Evolutionary conservation across 1,139 yeast genomes (phyloP), one percentile per base, ranked within the genome.

Genomic region (Zygosaccharomyces pseudobailii): DNA sequence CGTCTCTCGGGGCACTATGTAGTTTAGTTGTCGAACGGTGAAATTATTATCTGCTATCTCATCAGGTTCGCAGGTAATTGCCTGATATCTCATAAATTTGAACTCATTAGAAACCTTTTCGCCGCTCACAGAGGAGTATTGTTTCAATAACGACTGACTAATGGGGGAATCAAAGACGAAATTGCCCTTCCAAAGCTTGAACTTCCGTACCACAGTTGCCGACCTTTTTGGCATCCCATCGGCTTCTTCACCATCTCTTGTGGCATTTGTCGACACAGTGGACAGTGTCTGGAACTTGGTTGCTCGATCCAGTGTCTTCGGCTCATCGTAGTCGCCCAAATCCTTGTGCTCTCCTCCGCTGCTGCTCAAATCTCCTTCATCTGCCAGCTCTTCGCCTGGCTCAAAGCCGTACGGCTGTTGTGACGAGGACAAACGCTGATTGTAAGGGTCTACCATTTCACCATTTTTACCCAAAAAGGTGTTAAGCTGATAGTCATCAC

Each of bases 11-110:
- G 85, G 85, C 43, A 72, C 76, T 54, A 78, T 73, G 55, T 77
- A 74, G 53, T 79, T 79, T 36, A 82, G 76, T 22, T 90, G 84
- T 61, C 98, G 78, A 39, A 92, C 73, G 3, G 84, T 79, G 68
- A 87, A 92, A 6, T 95, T 95, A 40, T 83, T 82, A 21, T 67
- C 67, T 4, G 76, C 74, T 65, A 88, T 87, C 48, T 85, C 85
- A 62, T 86, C 90, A 2, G 95, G 95, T 57, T 82, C 84, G 36
- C 92, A 78, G 2, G 95, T 86, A 42, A 89, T 87, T 0, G 95
- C 94, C 20, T 90, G 87, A 61, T 87, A 78, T 55, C 85, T 77
- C 95, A 94, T 78, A 64, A 80, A 80, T 57, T 87, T 75, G 72
- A 84, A 80, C 69, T 88, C 88, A 58, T 87, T 83, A 35, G 87